phyloP scores from a whole-genome alignment of 768 basidiomycete genomes.

The Lactarius quietus region DNA sequence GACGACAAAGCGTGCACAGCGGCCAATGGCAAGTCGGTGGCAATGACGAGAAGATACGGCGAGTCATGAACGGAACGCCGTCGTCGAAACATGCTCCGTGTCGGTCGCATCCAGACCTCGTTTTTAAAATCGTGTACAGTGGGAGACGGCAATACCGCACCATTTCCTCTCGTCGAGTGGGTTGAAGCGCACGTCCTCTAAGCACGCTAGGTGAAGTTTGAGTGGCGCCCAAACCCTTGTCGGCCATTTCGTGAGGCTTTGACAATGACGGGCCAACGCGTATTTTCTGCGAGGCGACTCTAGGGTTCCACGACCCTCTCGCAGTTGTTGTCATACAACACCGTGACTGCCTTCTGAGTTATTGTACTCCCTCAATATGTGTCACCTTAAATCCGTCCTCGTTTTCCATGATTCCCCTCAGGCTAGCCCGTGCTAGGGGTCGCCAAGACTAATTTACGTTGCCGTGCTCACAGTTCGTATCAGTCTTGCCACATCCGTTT shows the following conservation, averaged over 20 bases:
- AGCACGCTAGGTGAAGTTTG: conserved; percentile 41
- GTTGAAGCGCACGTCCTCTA: conserved; percentile 66
- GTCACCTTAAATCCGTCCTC: conserved; percentile 19
- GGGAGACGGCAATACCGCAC: no score
- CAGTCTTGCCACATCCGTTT: conserved; percentile 20
- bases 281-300: conserved; percentile 25
- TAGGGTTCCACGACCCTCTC: conserved; percentile 18
- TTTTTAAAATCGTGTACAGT: no score
- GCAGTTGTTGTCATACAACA: conserved; percentile 11
- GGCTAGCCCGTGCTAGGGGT: conserved; percentile 10
- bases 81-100: no score
- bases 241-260: conserved; percentile 24
- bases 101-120: no score
- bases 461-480: conserved; percentile 24
- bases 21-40: no score
- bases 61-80: no score
- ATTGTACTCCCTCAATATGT: conserved; percentile 12
- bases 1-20: no score
- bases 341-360: conserved; percentile 9
- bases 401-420: conserved; percentile 4
- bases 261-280: conserved; percentile 27
- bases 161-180: conserved; percentile 73
- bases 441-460: conserved; percentile 17
- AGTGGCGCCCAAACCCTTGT: conserved; percentile 22
- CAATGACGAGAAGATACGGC: no score